Base-by-base conservation (phyloP, 352 stramenopile genomes). In the Pelagophyceae sp. region DNA sequence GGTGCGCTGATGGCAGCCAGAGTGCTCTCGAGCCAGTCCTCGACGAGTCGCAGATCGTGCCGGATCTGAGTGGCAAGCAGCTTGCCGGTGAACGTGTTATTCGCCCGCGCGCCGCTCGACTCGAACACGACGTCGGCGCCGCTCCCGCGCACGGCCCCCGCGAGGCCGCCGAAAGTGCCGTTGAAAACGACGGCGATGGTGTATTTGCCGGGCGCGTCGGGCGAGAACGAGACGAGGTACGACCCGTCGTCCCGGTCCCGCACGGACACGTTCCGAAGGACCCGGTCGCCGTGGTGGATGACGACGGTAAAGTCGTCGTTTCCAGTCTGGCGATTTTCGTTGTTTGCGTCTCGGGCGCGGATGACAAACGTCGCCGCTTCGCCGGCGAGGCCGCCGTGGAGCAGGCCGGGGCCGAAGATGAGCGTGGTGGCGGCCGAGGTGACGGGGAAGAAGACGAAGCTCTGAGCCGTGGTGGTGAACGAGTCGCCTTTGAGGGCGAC, bases 391-490 rank as follows among this genome's bases (percentile, higher is more conserved):
- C 88, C 89, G 32, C 91, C 91, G 23, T 80, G 84, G 6, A 96
- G 79, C 17, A 97, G 84, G 65, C 90, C 93, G 5, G 92, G 91
- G 0, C 92, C 92, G 79, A 94, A 97, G 31, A 92, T 90, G 15
- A 97, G 79, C 23, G 90, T 94, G 71, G 90, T 92, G 19, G 83
- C 79, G 15, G 89, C 89, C 38, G 88, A 80, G 0, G 92, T 95
- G 27, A 96, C 92, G 0, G 90, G 90, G 80, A 96, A 91, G 69
- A 96, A 96, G 64, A 80, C 88, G 74, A 92, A 96, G 19, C 84
- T 86, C 77, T 92, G 88, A 75, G 89, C 93, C 35, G 92, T 92
- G 54, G 92, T 95, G 3, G 91, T 96, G 80, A 91, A 95, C 76
- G 90, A 88, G 5, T 91, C 88, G 37, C 89, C 90, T 15, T 85